phyloP scores from a whole-genome alignment of 192 early-diverging fungal species.

The Cladochytrium replicatum region DNA sequence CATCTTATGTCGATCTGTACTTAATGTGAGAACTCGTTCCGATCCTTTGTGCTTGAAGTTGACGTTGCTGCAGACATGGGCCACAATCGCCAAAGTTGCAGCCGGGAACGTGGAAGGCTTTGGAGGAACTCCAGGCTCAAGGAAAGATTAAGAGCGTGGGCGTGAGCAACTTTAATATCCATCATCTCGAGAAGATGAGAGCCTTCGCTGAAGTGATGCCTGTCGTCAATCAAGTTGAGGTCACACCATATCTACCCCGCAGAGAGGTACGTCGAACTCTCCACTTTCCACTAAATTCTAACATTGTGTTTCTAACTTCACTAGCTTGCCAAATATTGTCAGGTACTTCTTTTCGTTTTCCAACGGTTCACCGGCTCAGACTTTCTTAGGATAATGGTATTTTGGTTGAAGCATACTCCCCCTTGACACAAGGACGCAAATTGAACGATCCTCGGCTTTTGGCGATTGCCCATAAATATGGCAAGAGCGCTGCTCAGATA shows the following conservation, averaged over 20 bases:
- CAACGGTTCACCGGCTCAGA: too few relatives aligned
- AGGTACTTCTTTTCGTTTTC: too few relatives aligned
- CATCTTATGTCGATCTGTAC: slow-evolving; percentile 48
- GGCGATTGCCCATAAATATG: slow-evolving; percentile 38
- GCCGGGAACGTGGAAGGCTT: slow-evolving; percentile 36
- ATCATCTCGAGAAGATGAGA: slow-evolving; percentile 40
- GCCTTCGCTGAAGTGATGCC: slow-evolving; percentile 28
- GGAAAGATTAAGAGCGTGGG: slow-evolving; percentile 35
- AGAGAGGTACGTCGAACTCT: slow-evolving; percentile 35
- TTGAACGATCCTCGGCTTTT: slow-evolving; percentile 36
- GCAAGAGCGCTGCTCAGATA: slow-evolving; percentile 45
- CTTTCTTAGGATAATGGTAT: slow-evolving; percentile 38
- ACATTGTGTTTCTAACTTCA: too few relatives aligned
- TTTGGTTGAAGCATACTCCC: slow-evolving; percentile 46
- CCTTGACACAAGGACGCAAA: slow-evolving; percentile 37
- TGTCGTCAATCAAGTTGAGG: slow-evolving; percentile 47
- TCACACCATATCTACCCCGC: slow-evolving; percentile 41
- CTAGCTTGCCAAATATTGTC: too few relatives aligned
- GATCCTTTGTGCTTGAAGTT: background rate
- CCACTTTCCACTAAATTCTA: too few relatives aligned
- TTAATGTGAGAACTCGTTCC: slow-evolving; percentile 22
- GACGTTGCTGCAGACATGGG: background rate
- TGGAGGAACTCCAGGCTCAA: slow-evolving; percentile 35
- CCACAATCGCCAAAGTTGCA: slow-evolving; percentile 16
- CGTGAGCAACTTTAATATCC: slow-evolving; percentile 44